Percentiles rank a stretch among this genome's conserved stretches.
phyloP scores from a whole-genome alignment of 257 asterid genomes.

The Fraxinus anomala region DNA sequence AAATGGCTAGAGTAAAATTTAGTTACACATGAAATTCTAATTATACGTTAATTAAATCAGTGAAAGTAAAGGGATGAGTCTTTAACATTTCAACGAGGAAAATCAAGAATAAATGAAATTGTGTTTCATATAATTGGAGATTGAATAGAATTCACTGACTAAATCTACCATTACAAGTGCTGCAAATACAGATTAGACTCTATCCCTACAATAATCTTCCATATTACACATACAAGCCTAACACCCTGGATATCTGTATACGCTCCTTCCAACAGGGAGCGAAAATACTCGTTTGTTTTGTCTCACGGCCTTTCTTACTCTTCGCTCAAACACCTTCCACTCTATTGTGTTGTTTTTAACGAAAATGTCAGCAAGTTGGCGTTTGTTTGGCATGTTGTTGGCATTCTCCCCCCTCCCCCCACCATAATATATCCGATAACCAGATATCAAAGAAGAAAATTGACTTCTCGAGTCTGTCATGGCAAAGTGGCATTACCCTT shows the following conservation, averaged over 20 bases:
- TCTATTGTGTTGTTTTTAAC: conserved; percentile 80
- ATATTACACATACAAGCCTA: conserved; percentile 73
- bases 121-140: conserved; percentile 24
- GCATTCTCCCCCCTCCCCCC: too few species aligned
- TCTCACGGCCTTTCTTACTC: conserved; percentile 88
- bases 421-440: conserved; percentile 74
- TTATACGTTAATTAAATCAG: not conserved
- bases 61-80: not conserved
- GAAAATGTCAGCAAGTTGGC: conserved; percentile 88
- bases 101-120: conserved; percentile 13
- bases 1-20: too few species aligned
- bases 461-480: conserved; percentile 98
- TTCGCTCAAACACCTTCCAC: conserved; percentile 84
- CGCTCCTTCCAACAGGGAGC: conserved; percentile 86
- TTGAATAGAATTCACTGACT: conserved; percentile 21
- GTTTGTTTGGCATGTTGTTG: conserved; percentile 89
- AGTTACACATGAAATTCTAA: not conserved
- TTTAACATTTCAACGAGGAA: not conserved
- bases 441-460: conserved; percentile 83
- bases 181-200: conserved; percentile 4
- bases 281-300: conserved; percentile 87
- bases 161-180: conserved; percentile 23
- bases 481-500: conserved; percentile 27
- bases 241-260: conserved; percentile 88
- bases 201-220: conserved; percentile 27